Evolutionary conservation across 306 rosid species (phyloP).

Genomic region (Corylus heterophylla): DNA sequence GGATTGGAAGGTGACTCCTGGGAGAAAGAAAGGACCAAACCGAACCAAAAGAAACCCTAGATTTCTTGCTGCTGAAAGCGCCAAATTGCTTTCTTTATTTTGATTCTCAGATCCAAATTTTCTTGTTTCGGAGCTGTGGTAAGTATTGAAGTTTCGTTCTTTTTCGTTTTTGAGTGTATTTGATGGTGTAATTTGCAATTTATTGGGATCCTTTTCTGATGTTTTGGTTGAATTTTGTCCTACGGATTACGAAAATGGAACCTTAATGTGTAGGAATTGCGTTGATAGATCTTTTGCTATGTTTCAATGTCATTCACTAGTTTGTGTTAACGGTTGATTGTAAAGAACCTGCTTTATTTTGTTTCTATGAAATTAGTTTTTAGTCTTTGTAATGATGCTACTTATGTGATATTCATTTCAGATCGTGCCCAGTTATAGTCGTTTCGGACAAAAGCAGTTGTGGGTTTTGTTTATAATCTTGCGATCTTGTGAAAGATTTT

Average conservation of each 20-base stretch:
- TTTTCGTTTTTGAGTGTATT: not conserved
- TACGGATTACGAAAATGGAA: not conserved
- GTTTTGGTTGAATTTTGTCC: not conserved
- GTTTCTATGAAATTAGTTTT: constrained; percentile 1
- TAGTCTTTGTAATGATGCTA: constrained; percentile 12
- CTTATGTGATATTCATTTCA: constrained; percentile 26
- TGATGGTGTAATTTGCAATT: constrained; percentile 16
- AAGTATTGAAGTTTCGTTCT: not conserved
- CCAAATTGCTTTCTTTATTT: not conserved
- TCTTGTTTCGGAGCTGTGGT: constrained; percentile 12
- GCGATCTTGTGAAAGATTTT: constrained; percentile 23
- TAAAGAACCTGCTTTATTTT: constrained; percentile 10
- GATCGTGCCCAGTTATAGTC: constrained; percentile 35
- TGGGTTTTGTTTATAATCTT: constrained; percentile 23
- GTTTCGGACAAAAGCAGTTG: constrained; percentile 25
- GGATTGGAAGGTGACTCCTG: constrained; percentile 34
- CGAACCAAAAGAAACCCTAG: constrained; percentile 47
- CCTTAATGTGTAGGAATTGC: not conserved
- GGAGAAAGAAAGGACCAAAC: constrained; percentile 13
- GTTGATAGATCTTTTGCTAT: constrained; percentile 8
- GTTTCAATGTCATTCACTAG: constrained; percentile 23
- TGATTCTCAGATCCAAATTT: constrained; percentile 28
- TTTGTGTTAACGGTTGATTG: constrained; percentile 22
- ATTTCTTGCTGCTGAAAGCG: constrained; percentile 27
- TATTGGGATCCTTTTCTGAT: not conserved